phyloP scores from a whole-genome alignment of 2,329 filamentous ascomycete genomes.

The Aspergillus tubingensis region DNA sequence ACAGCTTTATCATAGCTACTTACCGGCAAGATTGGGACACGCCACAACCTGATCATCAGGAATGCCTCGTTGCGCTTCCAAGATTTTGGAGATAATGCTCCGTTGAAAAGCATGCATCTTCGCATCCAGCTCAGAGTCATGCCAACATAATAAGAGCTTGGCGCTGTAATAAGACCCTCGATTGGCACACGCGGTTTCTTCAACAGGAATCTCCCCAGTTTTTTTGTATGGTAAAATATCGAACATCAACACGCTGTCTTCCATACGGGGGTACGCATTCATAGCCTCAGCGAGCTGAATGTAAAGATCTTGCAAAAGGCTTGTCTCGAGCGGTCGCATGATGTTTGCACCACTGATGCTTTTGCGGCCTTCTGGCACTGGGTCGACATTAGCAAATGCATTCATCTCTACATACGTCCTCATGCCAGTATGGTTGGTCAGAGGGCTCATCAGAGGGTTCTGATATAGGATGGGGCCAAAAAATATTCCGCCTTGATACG shows the following conservation, averaged over 20 bases:
- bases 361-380: conserved; percentile 12
- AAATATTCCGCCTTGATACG: neutral
- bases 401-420: conserved; percentile 12
- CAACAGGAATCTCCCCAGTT: conserved; percentile 5
- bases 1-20: neutral
- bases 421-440: neutral
- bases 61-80: neutral
- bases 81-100: neutral
- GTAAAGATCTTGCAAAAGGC: conserved; percentile 1
- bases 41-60: neutral
- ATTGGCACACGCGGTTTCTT: conserved; percentile 13
- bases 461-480: conserved; percentile 6
- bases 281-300: conserved; percentile 5
- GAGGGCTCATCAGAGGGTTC: neutral
- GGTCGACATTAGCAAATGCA: conserved; percentile 9
- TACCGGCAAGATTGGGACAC: conserved; percentile 14
- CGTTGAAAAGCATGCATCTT: conserved; percentile 1
- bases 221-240: conserved; percentile 12
- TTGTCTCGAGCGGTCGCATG: neutral
- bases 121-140: conserved; percentile 6
- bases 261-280: conserved; percentile 1
- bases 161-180: conserved; percentile 12
- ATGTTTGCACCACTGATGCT: conserved; percentile 7
- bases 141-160: conserved; percentile 11
- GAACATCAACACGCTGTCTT: conserved; percentile 12